Percentiles rank a stretch among this genome's conserved stretches.
These are phyloP conservation scores for Cryptococcus wingfieldii DNA, from an alignment of 1,284 basidiomycete species.

Conservation along the genomic window DNA sequence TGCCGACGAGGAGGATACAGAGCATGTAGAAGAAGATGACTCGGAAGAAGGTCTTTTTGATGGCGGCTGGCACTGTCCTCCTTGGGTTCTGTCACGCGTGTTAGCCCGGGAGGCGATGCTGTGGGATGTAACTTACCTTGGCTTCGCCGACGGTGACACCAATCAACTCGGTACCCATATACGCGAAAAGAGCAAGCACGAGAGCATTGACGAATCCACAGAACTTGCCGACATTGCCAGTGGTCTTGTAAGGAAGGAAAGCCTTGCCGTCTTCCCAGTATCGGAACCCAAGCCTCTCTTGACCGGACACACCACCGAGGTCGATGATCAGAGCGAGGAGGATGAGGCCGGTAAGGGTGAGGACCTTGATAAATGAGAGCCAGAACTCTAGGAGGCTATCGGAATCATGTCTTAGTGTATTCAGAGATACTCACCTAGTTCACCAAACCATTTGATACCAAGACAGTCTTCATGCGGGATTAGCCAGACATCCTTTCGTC, in stretches of 20 bases:
- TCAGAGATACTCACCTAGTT: slow-evolving; percentile 51
- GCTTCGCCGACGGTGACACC: slow-evolving; percentile 52
- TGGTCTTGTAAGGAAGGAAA: slow-evolving; percentile 34
- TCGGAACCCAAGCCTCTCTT: slow-evolving; percentile 58
- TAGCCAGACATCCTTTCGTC: too few relatives aligned
- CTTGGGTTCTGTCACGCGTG: slow-evolving; percentile 52
- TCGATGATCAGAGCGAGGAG: slow-evolving; percentile 58
- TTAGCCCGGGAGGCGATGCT: not conserved
- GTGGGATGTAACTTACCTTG: slow-evolving; percentile 19
- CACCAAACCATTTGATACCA: slow-evolving; percentile 56
- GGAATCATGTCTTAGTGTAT: slow-evolving; percentile 30
- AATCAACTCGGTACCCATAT: slow-evolving; percentile 59
- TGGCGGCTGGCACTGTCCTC: slow-evolving; percentile 58
- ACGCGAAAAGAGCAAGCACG: slow-evolving; percentile 55
- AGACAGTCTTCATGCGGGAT: slow-evolving; percentile 30
- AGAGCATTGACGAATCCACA: slow-evolving; percentile 39
- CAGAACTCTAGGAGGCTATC: slow-evolving; percentile 35
- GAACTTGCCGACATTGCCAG: slow-evolving; percentile 29
- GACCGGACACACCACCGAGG: slow-evolving; percentile 64
- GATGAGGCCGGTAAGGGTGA: slow-evolving; percentile 59
- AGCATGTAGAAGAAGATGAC: slow-evolving; percentile 64
- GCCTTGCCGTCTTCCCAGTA: slow-evolving; percentile 54
- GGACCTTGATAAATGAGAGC: slow-evolving; percentile 55
- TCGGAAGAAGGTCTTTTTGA: slow-evolving; percentile 55
- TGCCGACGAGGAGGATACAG: slow-evolving; percentile 57